Evolutionary conservation across 805 yeast species (phyloP).

Genomic region (Yarrowia sp.): DNA sequence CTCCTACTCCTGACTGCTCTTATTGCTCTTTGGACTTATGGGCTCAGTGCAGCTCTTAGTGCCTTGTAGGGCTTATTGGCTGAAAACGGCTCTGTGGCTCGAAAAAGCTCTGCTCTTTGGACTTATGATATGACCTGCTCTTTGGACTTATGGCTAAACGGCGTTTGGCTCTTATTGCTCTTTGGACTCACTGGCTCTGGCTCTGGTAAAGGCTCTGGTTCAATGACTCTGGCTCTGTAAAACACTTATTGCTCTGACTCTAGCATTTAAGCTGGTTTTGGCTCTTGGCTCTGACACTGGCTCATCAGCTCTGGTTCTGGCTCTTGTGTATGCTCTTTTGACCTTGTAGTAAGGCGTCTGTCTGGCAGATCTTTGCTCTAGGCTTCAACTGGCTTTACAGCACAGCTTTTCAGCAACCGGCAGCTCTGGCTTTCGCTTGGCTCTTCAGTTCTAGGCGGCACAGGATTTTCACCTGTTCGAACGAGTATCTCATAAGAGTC

Average conservation of each 20-base stretch:
- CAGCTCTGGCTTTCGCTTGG: constrained; percentile 16
- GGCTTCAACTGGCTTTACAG: not conserved
- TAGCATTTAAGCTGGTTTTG: not conserved
- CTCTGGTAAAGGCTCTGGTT: no score
- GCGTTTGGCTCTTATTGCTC: not conserved
- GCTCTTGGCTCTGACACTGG: not conserved
- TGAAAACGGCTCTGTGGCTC: not conserved
- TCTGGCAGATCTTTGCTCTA: constrained; percentile 8
- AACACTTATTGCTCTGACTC: not conserved
- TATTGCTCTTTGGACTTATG: not conserved
- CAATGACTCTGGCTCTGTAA: no score
- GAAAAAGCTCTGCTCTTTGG: not conserved
- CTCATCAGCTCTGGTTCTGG: not conserved
- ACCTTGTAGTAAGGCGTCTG: not conserved
- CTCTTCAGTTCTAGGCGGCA: constrained; percentile 16
- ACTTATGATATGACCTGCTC: not conserved
- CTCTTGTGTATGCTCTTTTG: not conserved
- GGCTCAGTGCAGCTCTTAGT: no score
- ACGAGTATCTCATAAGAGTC: not conserved
- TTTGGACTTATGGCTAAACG: not conserved
- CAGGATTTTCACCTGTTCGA: not conserved
- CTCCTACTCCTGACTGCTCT: not conserved
- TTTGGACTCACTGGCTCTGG: not conserved
- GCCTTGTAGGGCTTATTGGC: no score
- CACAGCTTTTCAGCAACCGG: not conserved